Conservation (phyloP, 2,329 filamentous ascomycete species). For the Aspergillus sergii region DNA sequence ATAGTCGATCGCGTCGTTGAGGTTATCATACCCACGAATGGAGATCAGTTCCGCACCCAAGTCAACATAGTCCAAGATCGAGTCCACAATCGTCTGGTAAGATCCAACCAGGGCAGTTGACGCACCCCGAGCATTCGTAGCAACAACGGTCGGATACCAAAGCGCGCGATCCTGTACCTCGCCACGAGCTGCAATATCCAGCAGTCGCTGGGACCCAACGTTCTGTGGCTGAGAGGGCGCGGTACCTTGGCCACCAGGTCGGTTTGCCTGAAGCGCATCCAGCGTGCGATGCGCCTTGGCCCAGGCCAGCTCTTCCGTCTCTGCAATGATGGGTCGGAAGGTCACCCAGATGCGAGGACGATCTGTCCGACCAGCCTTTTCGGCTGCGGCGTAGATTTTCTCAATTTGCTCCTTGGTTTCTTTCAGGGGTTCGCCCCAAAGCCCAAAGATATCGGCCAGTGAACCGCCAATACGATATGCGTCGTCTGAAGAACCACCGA, state of each 20-base stretch:
- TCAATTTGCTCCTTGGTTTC: slow-evolving; percentile 66
- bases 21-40: slow-evolving; percentile 63
- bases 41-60: slow-evolving; percentile 61
- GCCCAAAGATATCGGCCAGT: slow-evolving; percentile 64
- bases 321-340: slow-evolving; percentile 63
- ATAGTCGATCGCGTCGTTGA: slow-evolving; percentile 63
- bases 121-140: slow-evolving; percentile 61
- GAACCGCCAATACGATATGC: slow-evolving; percentile 63
- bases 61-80: slow-evolving; percentile 60
- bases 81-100: slow-evolving; percentile 55
- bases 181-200: slow-evolving; percentile 56
- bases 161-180: slow-evolving; percentile 64
- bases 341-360: slow-evolving; percentile 65
- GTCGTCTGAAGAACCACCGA: slow-evolving; percentile 61
- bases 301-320: slow-evolving; percentile 66
- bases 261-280: slow-evolving; percentile 52
- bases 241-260: slow-evolving; percentile 38
- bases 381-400: slow-evolving; percentile 60
- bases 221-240: slow-evolving; percentile 50
- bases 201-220: slow-evolving; percentile 60
- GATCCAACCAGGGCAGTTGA: slow-evolving; percentile 63
- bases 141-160: slow-evolving; percentile 66
- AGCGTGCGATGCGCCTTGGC: slow-evolving; percentile 61
- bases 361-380: slow-evolving; percentile 59
- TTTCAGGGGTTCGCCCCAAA: slow-evolving; percentile 66